Evolutionary conservation across 2,329 filamentous ascomycete species (phyloP).

Genomic region (Neonectria sp.): DNA sequence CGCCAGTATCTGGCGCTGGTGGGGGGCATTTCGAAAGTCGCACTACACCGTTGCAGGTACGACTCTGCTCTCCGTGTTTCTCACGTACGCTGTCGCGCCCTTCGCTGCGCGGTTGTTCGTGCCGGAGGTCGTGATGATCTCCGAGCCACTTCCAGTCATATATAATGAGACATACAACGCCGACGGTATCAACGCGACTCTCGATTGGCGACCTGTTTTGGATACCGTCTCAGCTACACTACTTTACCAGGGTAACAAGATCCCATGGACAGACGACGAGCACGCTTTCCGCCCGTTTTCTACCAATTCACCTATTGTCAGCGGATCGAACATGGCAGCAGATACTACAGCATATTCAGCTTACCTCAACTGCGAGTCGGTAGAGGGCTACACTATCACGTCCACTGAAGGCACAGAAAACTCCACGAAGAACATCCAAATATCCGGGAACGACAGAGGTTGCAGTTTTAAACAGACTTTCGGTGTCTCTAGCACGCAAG

Average conservation of each 20-base stretch:
- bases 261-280: constrained; percentile 31
- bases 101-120: constrained; percentile 36
- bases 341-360: constrained; percentile 27
- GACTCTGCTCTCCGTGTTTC: constrained; percentile 28
- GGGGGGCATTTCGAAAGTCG: constrained; percentile 31
- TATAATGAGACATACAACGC: constrained; percentile 21
- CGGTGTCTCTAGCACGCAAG: constrained; percentile 4
- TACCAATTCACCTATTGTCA: neutral
- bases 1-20: constrained; percentile 29
- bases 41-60: constrained; percentile 28
- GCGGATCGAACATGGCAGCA: constrained; percentile 6
- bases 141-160: constrained; percentile 5
- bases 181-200: constrained; percentile 16
- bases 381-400: constrained; percentile 17
- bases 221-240: constrained; percentile 27
- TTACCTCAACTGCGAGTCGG: constrained; percentile 25
- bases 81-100: constrained; percentile 27
- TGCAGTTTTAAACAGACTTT: constrained; percentile 32
- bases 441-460: constrained; percentile 23
- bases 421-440: neutral
- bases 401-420: neutral
- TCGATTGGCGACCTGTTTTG: constrained; percentile 36
- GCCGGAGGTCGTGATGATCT: constrained; percentile 16
- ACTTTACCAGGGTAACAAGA: constrained; percentile 19
- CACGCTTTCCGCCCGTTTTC: constrained; percentile 30